Percentiles rank a stretch among this genome's conserved stretches.
phyloP scores from a whole-genome alignment of 305 asterid genomes.

The Fraxinus greggii region DNA sequence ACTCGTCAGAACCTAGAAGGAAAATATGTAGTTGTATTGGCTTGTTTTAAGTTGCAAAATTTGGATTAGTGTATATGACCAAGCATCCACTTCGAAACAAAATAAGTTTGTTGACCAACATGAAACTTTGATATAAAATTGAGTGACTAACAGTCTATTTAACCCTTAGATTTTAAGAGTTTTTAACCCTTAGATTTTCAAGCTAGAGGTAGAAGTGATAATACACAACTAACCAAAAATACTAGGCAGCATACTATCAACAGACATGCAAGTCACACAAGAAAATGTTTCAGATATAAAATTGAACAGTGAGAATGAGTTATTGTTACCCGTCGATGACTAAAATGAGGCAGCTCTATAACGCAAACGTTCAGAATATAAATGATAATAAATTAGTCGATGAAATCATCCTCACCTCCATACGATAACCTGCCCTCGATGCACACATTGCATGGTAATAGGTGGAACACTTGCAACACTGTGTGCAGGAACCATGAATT shows the following conservation, averaged over 20 bases:
- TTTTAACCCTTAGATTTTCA: background rate
- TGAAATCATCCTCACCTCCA: slow-evolving; percentile 70
- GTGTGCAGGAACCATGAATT: slow-evolving; percentile 98
- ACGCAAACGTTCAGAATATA: background rate
- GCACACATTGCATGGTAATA: slow-evolving; percentile 97
- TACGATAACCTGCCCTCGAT: slow-evolving; percentile 92
- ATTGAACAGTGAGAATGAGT: slow-evolving; percentile 1
- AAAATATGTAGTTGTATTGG: background rate
- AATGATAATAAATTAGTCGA: slow-evolving; percentile 1
- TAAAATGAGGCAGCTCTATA: background rate
- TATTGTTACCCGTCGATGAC: background rate
- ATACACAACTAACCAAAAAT: slow-evolving; percentile 10
- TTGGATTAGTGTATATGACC: background rate
- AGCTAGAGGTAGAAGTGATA: background rate
- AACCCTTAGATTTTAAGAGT: background rate
- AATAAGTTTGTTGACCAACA: background rate
- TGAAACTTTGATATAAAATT: background rate
- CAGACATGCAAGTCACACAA: background rate
- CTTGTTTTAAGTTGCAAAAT: background rate
- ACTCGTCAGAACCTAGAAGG: background rate
- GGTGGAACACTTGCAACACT: slow-evolving; percentile 92
- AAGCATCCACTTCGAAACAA: background rate
- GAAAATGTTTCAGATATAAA: background rate
- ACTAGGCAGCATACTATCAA: background rate
- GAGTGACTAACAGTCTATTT: background rate